Percentiles rank a stretch among this genome's conserved stretches.
Evolutionary conservation across 2,329 filamentous ascomycete species (phyloP).

Genomic region (Aspergillus fischeri): DNA sequence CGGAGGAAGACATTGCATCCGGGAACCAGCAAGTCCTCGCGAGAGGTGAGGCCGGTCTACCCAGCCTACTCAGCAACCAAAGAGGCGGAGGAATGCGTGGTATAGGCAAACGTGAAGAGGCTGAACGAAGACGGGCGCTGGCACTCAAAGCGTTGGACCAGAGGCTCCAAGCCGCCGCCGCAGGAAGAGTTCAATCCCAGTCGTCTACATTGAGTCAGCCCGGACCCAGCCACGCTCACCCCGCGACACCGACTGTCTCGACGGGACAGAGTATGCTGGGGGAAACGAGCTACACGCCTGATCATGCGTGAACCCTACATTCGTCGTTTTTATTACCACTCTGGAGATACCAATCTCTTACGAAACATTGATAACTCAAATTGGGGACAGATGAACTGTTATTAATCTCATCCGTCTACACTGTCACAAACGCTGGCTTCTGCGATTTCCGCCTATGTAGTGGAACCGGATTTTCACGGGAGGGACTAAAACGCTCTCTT

Average conservation of each 20-base stretch:
- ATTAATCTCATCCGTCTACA: neutral
- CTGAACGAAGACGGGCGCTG: conserved; percentile 80
- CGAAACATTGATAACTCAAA: neutral
- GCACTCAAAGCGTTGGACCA: conserved; percentile 91
- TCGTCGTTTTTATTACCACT: conserved; percentile 2
- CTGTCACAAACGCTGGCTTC: neutral
- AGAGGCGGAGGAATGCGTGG: conserved; percentile 40
- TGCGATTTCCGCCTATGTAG: neutral
- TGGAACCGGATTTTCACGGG: neutral
- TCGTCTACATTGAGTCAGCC: conserved; percentile 29
- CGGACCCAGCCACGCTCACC: conserved; percentile 37
- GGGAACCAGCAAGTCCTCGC: conserved; percentile 67
- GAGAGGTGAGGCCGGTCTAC: conserved; percentile 57
- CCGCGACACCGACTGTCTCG: conserved; percentile 53
- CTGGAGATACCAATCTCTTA: conserved; percentile 9
- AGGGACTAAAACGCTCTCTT: neutral
- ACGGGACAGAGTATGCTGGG: conserved; percentile 58
- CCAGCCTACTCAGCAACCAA: conserved; percentile 53
- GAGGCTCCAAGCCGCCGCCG: conserved; percentile 77
- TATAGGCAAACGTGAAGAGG: conserved; percentile 76
- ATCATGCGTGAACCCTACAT: conserved; percentile 41
- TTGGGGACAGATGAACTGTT: neutral
- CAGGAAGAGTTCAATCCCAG: conserved; percentile 44
- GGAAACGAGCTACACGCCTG: conserved; percentile 67
- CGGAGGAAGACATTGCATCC: conserved; percentile 70